Base-by-base conservation (phyloP, 257 asterid genomes). In the Jaltomata sinuosa region DNA sequence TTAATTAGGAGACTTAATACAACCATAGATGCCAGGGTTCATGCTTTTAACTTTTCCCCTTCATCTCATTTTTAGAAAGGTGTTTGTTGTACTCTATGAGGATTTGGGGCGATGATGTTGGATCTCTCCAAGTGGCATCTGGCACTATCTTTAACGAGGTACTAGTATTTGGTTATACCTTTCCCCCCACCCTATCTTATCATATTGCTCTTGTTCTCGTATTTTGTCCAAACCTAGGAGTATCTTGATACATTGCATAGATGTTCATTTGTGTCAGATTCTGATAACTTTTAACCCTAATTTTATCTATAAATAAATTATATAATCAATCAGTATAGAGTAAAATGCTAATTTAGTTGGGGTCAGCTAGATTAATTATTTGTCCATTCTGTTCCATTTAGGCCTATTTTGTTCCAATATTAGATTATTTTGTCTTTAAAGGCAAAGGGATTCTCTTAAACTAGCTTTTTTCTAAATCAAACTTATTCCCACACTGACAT, bases 141-240 rank as follows among this genome's bases (percentile, higher is more conserved):
- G 99, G 99, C 79, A 96, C 99, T 34, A 96, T 96, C 87, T 93
- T 88, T 86, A 96, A 96, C 68, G 98, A 94, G 99, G 99, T 96
- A 87, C 80, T 81, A 18, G 6, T 47, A 27, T 47, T 47, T 34
- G 14, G 40, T 47, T 76, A 76, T 47, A 74, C 55, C 25, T 25
- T 76, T 72, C 15, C 59, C 42, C 16, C 52, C 52, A 4, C 82
- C 77, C 72, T 22, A 68, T 80, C 83, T 49, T 83, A n/a, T 80
- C 38, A 12, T 67, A 61, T 57, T 82, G 67, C 29, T 49, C 21
- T 64, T 65, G 32, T 25, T 82, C 80, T 31, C 67, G 40, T 65
- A 45, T 22, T 72, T 72, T 72, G 80, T 42, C 12, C 57, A 72
- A 40, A 42, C 52, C 1, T 22, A 42, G 38, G 36, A 22, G 36